Evolutionary conservation across 176 grass and related monocot genomes (phyloP).

Genomic region (Raddia guianensis): DNA sequence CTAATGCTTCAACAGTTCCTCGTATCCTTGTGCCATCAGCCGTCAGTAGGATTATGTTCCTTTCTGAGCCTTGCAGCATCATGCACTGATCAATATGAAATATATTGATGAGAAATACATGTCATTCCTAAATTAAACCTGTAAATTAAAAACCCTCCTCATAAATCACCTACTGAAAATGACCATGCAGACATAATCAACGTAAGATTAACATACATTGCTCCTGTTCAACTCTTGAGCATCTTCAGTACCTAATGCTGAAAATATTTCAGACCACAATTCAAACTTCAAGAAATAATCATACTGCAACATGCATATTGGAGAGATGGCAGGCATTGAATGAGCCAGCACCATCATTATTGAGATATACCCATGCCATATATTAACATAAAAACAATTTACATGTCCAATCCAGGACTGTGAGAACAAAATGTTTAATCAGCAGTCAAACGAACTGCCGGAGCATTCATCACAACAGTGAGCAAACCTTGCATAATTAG

Average conservation of each 20-base stretch:
- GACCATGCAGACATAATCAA: conserved; percentile 17
- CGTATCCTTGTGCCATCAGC: neutral
- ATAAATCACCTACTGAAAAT: conserved; percentile 29
- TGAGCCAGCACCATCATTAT: conserved; percentile 19
- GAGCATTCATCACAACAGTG: conserved; percentile 44
- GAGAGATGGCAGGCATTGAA: conserved; percentile 31
- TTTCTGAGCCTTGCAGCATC: conserved; percentile 28
- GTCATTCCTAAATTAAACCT: conserved; percentile 21
- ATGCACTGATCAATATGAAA: conserved; percentile 21
- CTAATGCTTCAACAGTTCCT: conserved; percentile 10
- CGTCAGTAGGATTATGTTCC: conserved; percentile 1
- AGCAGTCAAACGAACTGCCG: conserved; percentile 21
- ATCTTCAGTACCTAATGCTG: conserved; percentile 49
- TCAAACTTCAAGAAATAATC: conserved; percentile 27
- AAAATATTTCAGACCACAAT: conserved; percentile 53
- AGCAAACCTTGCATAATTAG: conserved; percentile 48
- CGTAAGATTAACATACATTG: conserved; percentile 37
- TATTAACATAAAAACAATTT: conserved; percentile 52
- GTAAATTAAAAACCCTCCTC: neutral
- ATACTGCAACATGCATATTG: conserved; percentile 29
- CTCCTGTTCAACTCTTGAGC: conserved; percentile 25
- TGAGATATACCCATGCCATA: conserved; percentile 38
- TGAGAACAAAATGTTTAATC: conserved; percentile 34
- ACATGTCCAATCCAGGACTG: conserved; percentile 26
- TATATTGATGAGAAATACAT: conserved; percentile 26